These are phyloP conservation scores for Kickxella alabastrina DNA, from an alignment of 192 early-diverging fungal genomes.

Conservation along the genomic window DNA sequence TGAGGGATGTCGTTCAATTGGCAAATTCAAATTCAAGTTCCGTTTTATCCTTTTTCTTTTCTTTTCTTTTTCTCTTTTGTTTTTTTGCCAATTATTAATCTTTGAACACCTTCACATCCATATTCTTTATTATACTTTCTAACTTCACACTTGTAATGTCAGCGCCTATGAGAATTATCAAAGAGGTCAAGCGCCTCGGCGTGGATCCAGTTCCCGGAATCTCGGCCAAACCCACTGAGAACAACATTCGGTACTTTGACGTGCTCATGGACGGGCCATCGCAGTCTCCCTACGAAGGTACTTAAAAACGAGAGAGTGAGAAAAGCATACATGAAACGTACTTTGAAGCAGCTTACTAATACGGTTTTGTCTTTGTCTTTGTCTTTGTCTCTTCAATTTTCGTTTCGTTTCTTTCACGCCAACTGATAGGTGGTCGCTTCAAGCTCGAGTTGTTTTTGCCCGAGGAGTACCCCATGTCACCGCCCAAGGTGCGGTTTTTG, in stretches of 20 bases:
- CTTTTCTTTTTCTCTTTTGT: neutral
- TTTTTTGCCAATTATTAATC: neutral
- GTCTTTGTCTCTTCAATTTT: neutral
- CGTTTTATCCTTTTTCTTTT: neutral
- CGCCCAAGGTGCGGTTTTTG: constrained; percentile 96
- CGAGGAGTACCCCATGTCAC: constrained; percentile 97
- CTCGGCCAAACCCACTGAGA: constrained; percentile 80
- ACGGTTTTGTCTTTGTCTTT: constrained; percentile 1
- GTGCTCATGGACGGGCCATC: constrained; percentile 87
- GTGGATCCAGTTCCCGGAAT: constrained; percentile 95
- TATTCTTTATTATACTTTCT: constrained; percentile 2
- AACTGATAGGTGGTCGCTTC: constrained; percentile 90
- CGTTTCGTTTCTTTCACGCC: no score
- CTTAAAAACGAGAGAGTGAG: constrained; percentile 3
- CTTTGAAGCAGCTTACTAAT: neutral
- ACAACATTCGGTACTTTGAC: constrained; percentile 97
- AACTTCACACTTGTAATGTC: constrained; percentile 5
- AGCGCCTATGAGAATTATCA: constrained; percentile 41
- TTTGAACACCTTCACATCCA: no score
- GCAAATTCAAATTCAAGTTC: no score
- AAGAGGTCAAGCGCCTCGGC: constrained; percentile 95
- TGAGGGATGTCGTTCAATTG: no score
- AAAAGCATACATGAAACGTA: no score
- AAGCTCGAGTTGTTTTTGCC: constrained; percentile 95
- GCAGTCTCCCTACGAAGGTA: constrained; percentile 96